phyloP scores from a whole-genome alignment of 345 rosid genomes.

The Luvunga scandens region DNA sequence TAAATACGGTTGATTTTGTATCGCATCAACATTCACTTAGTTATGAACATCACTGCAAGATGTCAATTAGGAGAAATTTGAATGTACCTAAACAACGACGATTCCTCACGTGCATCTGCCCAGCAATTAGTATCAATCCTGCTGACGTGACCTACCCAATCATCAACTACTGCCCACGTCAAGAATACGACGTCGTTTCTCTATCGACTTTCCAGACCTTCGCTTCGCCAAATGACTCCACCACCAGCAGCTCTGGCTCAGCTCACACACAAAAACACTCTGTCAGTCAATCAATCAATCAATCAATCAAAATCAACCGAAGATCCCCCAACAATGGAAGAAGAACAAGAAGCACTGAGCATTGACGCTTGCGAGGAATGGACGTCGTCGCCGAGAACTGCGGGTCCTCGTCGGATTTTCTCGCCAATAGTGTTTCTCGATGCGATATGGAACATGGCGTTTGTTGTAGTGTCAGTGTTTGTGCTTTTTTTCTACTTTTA shows the following conservation, averaged over 20 bases:
- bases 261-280: not conserved
- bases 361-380: not conserved
- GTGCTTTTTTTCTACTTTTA: constrained; percentile 30
- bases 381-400: not conserved
- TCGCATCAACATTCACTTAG: too few relatives aligned
- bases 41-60: too few relatives aligned
- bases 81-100: too few relatives aligned
- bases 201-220: not conserved
- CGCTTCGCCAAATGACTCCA: not conserved
- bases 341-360: not conserved
- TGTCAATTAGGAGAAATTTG: too few relatives aligned
- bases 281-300: not conserved
- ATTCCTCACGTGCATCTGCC: too few relatives aligned
- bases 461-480: constrained; percentile 44
- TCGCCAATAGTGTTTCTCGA: constrained; percentile 53
- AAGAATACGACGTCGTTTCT: not conserved
- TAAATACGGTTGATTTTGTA: too few relatives aligned
- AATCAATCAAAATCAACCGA: not conserved
- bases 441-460: constrained; percentile 58
- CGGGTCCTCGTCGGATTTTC: not conserved
- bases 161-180: not conserved
- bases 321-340: not conserved
- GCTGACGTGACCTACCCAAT: not conserved
- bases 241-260: not conserved
- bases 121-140: not conserved